phyloP scores from a whole-genome alignment of 2,329 filamentous ascomycete genomes.

The Fusarium nanum region DNA sequence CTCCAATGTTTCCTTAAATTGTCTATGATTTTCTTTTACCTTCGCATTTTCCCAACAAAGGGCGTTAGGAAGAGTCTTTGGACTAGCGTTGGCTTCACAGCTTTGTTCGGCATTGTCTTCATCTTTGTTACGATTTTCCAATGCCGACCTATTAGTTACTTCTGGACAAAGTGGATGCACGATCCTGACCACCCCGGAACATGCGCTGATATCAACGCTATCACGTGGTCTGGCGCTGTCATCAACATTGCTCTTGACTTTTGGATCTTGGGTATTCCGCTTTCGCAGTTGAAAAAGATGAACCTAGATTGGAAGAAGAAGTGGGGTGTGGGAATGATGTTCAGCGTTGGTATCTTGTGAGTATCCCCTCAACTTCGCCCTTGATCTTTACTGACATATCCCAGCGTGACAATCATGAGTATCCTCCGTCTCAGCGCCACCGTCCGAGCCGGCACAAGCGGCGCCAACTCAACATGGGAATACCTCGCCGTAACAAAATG shows the following conservation, averaged over 20 bases:
- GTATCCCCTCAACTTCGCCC: slow-evolving; percentile 10
- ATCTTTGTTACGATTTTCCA: slow-evolving; percentile 60
- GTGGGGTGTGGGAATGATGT: slow-evolving; percentile 62
- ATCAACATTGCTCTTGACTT: slow-evolving; percentile 65
- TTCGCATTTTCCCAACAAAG: slow-evolving; percentile 62
- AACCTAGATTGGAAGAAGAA: slow-evolving; percentile 62
- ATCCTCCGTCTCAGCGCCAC: slow-evolving; percentile 53
- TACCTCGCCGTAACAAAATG: slow-evolving; percentile 49
- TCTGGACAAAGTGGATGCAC: slow-evolving; percentile 62
- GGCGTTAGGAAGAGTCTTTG: slow-evolving; percentile 56
- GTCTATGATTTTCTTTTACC: slow-evolving; percentile 65
- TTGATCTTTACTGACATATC: not conserved
- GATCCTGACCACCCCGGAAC: slow-evolving; percentile 58
- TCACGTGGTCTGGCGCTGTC: slow-evolving; percentile 64
- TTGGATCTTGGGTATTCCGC: slow-evolving; percentile 63
- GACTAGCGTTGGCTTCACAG: slow-evolving; percentile 55
- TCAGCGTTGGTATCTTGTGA: slow-evolving; percentile 61
- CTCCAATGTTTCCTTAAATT: slow-evolving; percentile 61
- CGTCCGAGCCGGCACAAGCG: slow-evolving; percentile 45
- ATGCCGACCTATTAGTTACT: slow-evolving; percentile 62
- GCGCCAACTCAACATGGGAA: slow-evolving; percentile 53
- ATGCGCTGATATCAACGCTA: slow-evolving; percentile 62
- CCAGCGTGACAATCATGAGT: slow-evolving; percentile 54
- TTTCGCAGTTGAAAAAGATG: slow-evolving; percentile 57
- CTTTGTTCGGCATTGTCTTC: slow-evolving; percentile 56